phyloP scores from a whole-genome alignment of 331 rosid genomes.

The Dryas integrifolia region DNA sequence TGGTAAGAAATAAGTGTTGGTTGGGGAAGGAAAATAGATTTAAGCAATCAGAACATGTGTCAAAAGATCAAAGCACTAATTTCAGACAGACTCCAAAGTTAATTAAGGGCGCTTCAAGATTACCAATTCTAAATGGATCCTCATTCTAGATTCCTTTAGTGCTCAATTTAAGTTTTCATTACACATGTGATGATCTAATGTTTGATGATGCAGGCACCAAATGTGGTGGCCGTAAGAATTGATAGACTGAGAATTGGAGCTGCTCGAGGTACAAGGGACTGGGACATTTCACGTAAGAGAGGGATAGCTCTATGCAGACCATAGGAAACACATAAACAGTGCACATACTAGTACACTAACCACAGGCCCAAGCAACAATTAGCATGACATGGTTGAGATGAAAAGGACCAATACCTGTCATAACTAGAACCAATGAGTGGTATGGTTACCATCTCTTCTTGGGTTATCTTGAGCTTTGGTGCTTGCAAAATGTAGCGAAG shows the following conservation, averaged over 20 bases:
- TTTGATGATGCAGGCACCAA: background rate
- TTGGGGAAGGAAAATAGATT: background rate
- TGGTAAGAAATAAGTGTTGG: background rate
- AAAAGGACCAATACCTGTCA: conserved; percentile 60
- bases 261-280: background rate
- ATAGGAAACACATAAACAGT: background rate
- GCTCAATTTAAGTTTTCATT: background rate
- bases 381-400: background rate
- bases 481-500: conserved; percentile 97
- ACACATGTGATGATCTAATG: background rate
- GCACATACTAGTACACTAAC: background rate
- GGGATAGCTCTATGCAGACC: background rate
- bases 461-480: conserved; percentile 92
- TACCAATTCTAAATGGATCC: background rate
- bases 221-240: no score
- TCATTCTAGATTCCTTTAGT: background rate
- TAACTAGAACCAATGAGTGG: conserved; percentile 78
- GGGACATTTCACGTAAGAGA: no score
- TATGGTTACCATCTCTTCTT: conserved; percentile 94
- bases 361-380: background rate
- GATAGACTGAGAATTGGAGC: background rate
- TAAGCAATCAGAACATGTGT: background rate
- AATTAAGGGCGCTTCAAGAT: background rate
- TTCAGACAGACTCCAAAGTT: background rate
- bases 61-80: background rate